Conservation (phyloP, 768 basidiomycete species). For the Russula lepida region DNA sequence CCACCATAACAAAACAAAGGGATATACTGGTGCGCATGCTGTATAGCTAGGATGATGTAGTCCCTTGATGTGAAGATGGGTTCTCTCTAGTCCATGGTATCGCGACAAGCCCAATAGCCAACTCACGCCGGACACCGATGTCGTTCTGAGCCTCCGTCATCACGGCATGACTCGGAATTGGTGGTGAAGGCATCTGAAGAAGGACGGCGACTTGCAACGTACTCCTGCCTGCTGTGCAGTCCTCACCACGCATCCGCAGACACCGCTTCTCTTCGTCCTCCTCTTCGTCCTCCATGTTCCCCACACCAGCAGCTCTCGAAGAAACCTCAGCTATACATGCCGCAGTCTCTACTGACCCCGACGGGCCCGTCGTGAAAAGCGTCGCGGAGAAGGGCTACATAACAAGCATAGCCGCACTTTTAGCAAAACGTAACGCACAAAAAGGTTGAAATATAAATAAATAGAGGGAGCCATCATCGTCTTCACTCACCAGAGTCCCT, state of each 20-base stretch:
- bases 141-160: background rate
- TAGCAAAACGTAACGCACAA: no score
- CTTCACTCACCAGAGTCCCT: constrained; percentile 2
- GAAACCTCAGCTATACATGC: background rate
- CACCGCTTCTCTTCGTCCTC: background rate
- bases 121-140: background rate
- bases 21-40: background rate
- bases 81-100: constrained; percentile 5
- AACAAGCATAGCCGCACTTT: no score
- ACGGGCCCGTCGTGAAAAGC: background rate
- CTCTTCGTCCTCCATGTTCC: background rate
- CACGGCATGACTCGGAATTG: background rate
- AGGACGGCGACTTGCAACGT: constrained; percentile 15
- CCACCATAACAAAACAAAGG: background rate
- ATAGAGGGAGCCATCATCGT: no score
- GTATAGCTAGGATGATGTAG: background rate
- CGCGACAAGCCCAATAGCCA: constrained; percentile 11
- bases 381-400: constrained; percentile 12
- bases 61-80: background rate
- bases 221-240: background rate
- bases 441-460: no score
- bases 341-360: background rate
- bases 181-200: constrained; percentile 19
- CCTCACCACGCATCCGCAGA: no score
- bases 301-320: background rate